Evolutionary conservation across 768 basidiomycete species (phyloP).

Genomic region (Rhodotorula kratochvilovae): DNA sequence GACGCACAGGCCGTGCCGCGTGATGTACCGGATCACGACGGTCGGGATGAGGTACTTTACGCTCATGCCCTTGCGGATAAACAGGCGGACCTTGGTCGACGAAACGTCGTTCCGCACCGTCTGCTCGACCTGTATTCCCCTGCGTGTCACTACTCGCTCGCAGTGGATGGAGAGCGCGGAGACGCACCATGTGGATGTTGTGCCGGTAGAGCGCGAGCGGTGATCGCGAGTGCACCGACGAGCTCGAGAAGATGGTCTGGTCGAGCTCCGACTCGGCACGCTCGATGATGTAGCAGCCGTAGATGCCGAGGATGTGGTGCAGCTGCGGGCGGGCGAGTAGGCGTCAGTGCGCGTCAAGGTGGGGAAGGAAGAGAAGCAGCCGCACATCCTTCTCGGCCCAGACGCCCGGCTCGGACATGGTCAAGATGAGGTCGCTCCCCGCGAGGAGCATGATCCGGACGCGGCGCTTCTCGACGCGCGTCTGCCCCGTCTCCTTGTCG

Average conservation of each 20-base stretch:
- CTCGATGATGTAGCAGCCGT: slow-evolving; percentile 94
- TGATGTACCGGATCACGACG: slow-evolving; percentile 89
- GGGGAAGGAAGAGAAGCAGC: slow-evolving; percentile 34
- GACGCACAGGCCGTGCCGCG: slow-evolving; percentile 59
- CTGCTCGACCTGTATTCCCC: slow-evolving; percentile 36
- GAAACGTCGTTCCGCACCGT: slow-evolving; percentile 53
- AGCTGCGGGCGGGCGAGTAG: slow-evolving; percentile 54
- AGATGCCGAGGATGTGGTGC: slow-evolving; percentile 90
- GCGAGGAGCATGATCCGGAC: slow-evolving; percentile 90
- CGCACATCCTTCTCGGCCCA: slow-evolving; percentile 92
- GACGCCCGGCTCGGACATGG: slow-evolving; percentile 97
- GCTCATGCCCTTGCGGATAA: slow-evolving; percentile 53
- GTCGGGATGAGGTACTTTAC: slow-evolving; percentile 78
- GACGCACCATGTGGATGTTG: slow-evolving; percentile 52
- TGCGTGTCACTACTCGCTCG: too few species aligned
- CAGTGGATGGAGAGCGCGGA: too few species aligned
- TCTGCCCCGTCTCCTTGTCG: slow-evolving; percentile 23
- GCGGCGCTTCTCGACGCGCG: slow-evolving; percentile 58
- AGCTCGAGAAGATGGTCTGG: slow-evolving; percentile 42
- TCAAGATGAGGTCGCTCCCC: slow-evolving; percentile 95
- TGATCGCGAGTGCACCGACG: slow-evolving; percentile 45
- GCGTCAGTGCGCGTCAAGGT: background rate
- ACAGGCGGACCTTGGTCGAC: slow-evolving; percentile 73
- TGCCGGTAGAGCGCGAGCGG: slow-evolving; percentile 53
- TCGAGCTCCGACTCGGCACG: slow-evolving; percentile 74